Evolutionary conservation across 208 protist genomes (phyloP), one percentile per base, ranked within the genome.

Genomic region (Acanthamoeba culbertsoni): DNA sequence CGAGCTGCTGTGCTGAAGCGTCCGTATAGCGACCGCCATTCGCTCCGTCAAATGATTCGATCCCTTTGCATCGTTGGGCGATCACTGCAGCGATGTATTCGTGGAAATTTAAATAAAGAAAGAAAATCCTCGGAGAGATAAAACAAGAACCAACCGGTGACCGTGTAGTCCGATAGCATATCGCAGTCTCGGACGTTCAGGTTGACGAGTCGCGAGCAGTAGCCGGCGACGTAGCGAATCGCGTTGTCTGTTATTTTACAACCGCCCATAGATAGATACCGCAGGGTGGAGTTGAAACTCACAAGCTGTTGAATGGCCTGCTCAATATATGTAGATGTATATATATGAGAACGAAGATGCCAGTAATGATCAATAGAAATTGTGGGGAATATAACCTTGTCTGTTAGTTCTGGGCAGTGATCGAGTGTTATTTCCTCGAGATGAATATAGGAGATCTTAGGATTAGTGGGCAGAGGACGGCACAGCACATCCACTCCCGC

Each of bases 241-340:
- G 79, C 79, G 40, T 89, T 89, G 53, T 89, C 79, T 14, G 46
- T 89, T 18, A 89, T 89, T 48, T 89, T 89, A 37, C 79, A 89
- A 7, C 79, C 79, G 45, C 68, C 33, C 68, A 79, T 79, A 6
- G 79, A 89, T 18, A 89, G 79, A 55, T 65, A 89, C 16, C 45
- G 53, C 33, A 89, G 48, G 14, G 79, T 89, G 12, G 51, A 89
- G 35, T 89, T 57, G 45, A 89, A 89, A 48, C 31, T 89, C 14
- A 40, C 53, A 20, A 65, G 28, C 31, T 65, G 79, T 26, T 89
- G 79, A 45, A 89, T 89, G 53, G 35, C 53, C 45, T 65, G 28
- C 46, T 26, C 59, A 68, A 3, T n/a, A 62, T n/a, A 3, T n/a
- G 0, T 3, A 20, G 6, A n/a, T 28, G 8, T 26, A 59, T 42